Evolutionary conservation across 1,139 yeast species (phyloP).

Genomic region (Lodderomyces theae): DNA sequence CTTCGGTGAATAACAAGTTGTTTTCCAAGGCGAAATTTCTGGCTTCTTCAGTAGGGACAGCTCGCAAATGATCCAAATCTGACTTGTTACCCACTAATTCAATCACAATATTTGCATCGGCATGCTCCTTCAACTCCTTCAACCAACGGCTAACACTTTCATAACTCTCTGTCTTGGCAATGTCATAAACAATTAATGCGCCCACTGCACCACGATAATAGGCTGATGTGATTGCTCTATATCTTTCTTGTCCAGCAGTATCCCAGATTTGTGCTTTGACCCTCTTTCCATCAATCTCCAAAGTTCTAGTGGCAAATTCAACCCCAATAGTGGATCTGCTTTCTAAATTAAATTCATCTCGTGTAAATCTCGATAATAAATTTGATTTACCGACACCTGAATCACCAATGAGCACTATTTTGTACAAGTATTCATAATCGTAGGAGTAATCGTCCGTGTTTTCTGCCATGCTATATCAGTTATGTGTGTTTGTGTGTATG

Average conservation of each 20-base stretch:
- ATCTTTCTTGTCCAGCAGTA: slow-evolving; percentile 98
- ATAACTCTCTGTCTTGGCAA: slow-evolving; percentile 87
- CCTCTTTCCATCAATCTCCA: slow-evolving; percentile 90
- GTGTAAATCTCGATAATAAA: slow-evolving; percentile 86
- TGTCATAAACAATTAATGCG: slow-evolving; percentile 92
- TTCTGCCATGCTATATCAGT: slow-evolving; percentile 33
- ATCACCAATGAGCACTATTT: slow-evolving; percentile 95
- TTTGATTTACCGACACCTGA: slow-evolving; percentile 98
- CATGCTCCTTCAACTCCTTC: slow-evolving; percentile 92
- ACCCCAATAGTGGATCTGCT: slow-evolving; percentile 96
- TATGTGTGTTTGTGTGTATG: slow-evolving; percentile 4
- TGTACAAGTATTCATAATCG: slow-evolving; percentile 94
- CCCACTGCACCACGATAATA: slow-evolving; percentile 98
- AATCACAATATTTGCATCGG: slow-evolving; percentile 94
- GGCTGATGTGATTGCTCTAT: slow-evolving; percentile 96
- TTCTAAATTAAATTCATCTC: slow-evolving; percentile 93
- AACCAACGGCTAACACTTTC: slow-evolving; percentile 96
- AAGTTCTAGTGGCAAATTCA: slow-evolving; percentile 95
- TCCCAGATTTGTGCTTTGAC: slow-evolving; percentile 99
- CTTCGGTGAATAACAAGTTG: slow-evolving; percentile 88
- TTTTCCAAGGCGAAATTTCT: slow-evolving; percentile 93
- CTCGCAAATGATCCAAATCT: slow-evolving; percentile 92
- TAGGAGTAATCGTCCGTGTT: slow-evolving; percentile 73
- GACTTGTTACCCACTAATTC: slow-evolving; percentile 88
- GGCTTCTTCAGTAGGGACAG: slow-evolving; percentile 98